Percentiles rank a stretch among this genome's conserved stretches.
Conservation (phyloP, 2,329 filamentous ascomycete genomes). For the Paracorniculantispora psalliotae region DNA sequence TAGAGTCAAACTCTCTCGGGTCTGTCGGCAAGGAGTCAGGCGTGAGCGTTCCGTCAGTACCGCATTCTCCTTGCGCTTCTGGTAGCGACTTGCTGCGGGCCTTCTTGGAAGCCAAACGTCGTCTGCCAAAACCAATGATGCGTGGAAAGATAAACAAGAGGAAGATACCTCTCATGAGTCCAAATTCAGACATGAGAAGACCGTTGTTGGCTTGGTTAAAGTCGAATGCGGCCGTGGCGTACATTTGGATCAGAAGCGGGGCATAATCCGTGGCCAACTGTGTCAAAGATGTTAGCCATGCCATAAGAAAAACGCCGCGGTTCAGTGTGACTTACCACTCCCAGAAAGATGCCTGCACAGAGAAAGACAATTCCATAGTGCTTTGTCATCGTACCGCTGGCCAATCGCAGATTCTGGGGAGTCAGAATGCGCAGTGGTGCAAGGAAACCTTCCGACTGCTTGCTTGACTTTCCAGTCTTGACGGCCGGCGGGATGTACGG, state of each 20-base stretch:
- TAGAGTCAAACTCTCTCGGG: constrained; percentile 38
- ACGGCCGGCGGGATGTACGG: constrained; percentile 44
- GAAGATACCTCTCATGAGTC: constrained; percentile 50
- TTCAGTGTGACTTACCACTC: constrained; percentile 42
- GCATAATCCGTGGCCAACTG: constrained; percentile 64
- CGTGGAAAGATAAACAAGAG: constrained; percentile 49
- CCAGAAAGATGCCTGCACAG: constrained; percentile 61
- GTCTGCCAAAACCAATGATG: constrained; percentile 44
- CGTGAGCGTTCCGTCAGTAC: constrained; percentile 14
- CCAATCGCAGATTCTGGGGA: constrained; percentile 50
- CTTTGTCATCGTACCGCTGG: constrained; percentile 44
- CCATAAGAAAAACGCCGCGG: not conserved
- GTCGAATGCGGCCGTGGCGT: constrained; percentile 49
- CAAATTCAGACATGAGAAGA: constrained; percentile 52
- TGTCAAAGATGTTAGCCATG: not conserved
- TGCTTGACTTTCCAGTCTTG: constrained; percentile 26
- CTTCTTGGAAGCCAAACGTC: constrained; percentile 13
- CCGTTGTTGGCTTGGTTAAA: constrained; percentile 54
- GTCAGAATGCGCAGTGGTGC: constrained; percentile 58
- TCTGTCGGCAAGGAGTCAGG: constrained; percentile 27
- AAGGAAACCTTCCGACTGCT: constrained; percentile 43
- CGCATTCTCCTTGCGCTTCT: constrained; percentile 1
- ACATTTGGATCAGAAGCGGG: constrained; percentile 56
- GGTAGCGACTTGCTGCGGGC: not conserved
- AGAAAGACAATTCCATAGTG: constrained; percentile 62